Conservation (phyloP, 2,329 filamentous ascomycete genomes). For the Fusarium pseudoanthophilum region DNA sequence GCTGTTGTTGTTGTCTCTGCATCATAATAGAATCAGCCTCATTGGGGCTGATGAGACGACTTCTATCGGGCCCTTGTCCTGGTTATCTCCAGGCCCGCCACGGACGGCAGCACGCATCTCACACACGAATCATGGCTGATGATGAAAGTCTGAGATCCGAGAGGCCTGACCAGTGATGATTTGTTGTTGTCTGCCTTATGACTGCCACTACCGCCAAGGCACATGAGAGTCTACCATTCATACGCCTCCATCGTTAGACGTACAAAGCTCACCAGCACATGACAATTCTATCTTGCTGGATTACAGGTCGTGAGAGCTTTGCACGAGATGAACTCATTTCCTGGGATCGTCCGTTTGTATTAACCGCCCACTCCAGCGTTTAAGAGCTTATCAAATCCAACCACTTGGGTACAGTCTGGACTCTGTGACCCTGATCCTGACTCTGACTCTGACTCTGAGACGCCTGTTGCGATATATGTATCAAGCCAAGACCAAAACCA, state of each 20-base stretch:
- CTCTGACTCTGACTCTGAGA: constrained; percentile 18
- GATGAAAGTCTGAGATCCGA: constrained; percentile 12
- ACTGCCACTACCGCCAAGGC: constrained; percentile 7
- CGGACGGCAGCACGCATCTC: constrained; percentile 17
- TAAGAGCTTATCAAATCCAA: constrained; percentile 2
- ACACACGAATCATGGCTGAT: constrained; percentile 19
- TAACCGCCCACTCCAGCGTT: constrained; percentile 32
- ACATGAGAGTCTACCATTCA: constrained; percentile 27
- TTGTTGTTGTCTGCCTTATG: not conserved
- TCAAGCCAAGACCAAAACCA: constrained; percentile 1
- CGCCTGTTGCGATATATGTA: constrained; percentile 4
- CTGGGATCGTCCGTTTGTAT: constrained; percentile 14
- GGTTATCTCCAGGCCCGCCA: constrained; percentile 21
- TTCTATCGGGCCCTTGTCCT: constrained; percentile 12
- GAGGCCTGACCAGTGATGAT: constrained; percentile 1
- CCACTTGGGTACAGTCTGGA: not conserved
- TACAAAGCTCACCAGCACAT: constrained; percentile 9
- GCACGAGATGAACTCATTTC: constrained; percentile 37
- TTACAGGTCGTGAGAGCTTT: constrained; percentile 5
- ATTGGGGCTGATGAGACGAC: constrained; percentile 25
- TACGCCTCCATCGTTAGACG: not conserved
- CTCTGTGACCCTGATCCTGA: not conserved
- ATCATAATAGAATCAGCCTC: constrained; percentile 25
- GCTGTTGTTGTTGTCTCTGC: constrained; percentile 10
- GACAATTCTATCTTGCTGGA: not conserved